These are phyloP conservation scores for Sphaerulina populicola DNA, from an alignment of 2,329 filamentous ascomycete species.

Conservation along the genomic window DNA sequence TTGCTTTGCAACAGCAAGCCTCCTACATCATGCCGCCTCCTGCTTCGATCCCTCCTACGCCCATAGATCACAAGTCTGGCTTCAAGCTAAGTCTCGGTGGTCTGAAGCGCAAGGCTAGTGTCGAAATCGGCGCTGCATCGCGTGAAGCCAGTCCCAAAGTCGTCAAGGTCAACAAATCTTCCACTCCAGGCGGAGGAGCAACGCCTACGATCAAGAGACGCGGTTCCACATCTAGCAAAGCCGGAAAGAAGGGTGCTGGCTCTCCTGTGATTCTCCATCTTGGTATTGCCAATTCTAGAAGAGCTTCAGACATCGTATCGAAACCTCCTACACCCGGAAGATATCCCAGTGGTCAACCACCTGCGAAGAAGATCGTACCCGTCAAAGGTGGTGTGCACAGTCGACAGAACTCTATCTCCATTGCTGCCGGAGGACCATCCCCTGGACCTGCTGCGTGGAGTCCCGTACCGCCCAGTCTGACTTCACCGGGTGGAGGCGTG, in stretches of 20 bases:
- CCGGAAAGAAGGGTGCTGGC: conserved; percentile 9
- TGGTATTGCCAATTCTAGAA: conserved; percentile 13
- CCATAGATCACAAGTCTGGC: conserved; percentile 19
- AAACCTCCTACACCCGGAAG: conserved; percentile 12
- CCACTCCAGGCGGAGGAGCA: conserved; percentile 14
- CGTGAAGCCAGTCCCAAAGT: conserved; percentile 26
- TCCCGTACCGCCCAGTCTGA: conserved; percentile 4
- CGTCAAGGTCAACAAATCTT: conserved; percentile 20
- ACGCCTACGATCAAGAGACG: conserved; percentile 6
- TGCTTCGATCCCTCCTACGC: conserved; percentile 9
- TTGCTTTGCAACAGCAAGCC: conserved; percentile 10
- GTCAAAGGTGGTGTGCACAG: conserved; percentile 7
- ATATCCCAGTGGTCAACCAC: conserved; percentile 4
- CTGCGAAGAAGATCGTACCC: conserved; percentile 10
- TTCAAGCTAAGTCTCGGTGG: conserved; percentile 25
- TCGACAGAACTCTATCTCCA: conserved; percentile 7
- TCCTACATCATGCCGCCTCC: conserved; percentile 15
- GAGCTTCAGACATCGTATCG: conserved; percentile 19
- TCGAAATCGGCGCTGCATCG: conserved; percentile 11
- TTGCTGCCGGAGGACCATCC: conserved; percentile 2
- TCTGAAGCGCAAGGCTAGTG: conserved; percentile 25
- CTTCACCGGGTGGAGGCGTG: conserved; percentile 10
- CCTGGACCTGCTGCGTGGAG: conserved; percentile 6
- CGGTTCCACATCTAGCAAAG: conserved; percentile 1
- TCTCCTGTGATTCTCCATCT: conserved; percentile 11